phyloP scores from a whole-genome alignment of 176 grass and related monocot genomes.

The Zea luxurians region DNA sequence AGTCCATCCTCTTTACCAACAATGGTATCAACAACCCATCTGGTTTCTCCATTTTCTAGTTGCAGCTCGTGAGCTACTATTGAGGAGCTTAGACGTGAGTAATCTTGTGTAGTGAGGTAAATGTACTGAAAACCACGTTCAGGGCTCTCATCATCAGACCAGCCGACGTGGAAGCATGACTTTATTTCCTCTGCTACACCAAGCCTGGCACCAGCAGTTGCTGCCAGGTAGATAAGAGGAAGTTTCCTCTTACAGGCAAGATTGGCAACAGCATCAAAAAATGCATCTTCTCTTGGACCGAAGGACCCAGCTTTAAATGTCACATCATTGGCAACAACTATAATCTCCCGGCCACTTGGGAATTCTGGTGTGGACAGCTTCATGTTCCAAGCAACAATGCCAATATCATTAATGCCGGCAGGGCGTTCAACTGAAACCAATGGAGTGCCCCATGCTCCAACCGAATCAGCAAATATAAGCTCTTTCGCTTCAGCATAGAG shows the following conservation, averaged over 20 bases:
- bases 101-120: constrained; percentile 86
- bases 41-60: constrained; percentile 78
- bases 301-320: constrained; percentile 95
- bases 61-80: constrained; percentile 92
- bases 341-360: constrained; percentile 80
- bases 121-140: constrained; percentile 98
- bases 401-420: constrained; percentile 76
- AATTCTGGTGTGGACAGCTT: constrained; percentile 94
- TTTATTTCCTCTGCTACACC: constrained; percentile 95
- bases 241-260: constrained; percentile 90
- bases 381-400: constrained; percentile 94
- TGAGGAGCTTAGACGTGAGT: constrained; percentile 63
- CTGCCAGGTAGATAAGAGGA: constrained; percentile 92
- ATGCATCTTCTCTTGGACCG: constrained; percentile 95
- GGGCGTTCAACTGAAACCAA: constrained; percentile 65
- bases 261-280: constrained; percentile 89
- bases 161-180: constrained; percentile 86
- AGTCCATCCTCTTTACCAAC: constrained; percentile 91
- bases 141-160: constrained; percentile 81
- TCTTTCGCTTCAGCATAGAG: constrained; percentile 69
- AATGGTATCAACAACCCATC: constrained; percentile 95
- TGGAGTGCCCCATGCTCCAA: constrained; percentile 72
- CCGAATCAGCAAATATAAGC: constrained; percentile 67
- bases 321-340: constrained; percentile 93
- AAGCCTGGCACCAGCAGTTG: constrained; percentile 90